phyloP scores from a whole-genome alignment of 1,284 basidiomycete species.

The Cutaneotrichosporon sp. region DNA sequence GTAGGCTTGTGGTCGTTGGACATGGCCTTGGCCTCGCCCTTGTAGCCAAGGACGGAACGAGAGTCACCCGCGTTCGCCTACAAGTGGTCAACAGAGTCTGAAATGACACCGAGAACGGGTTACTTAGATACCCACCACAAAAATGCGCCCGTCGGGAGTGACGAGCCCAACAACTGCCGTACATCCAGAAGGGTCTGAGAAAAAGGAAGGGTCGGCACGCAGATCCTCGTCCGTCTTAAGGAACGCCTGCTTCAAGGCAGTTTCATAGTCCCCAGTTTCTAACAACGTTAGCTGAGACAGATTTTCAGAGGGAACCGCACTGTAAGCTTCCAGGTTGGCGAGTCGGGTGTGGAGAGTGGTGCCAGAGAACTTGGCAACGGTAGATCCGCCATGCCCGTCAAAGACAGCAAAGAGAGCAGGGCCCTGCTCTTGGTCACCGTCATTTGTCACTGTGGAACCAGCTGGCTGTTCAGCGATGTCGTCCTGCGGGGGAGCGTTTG shows the following conservation, averaged over 20 bases:
- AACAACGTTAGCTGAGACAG: background rate
- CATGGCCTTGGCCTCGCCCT: constrained; percentile 78
- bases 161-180: constrained; percentile 87
- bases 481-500: constrained; percentile 46
- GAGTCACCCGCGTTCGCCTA: constrained; percentile 99
- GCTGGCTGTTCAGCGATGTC: constrained; percentile 48
- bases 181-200: constrained; percentile 90
- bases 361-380: constrained; percentile 86
- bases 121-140: constrained; percentile 61
- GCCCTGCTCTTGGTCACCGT: constrained; percentile 56
- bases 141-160: constrained; percentile 64
- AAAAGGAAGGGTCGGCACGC: constrained; percentile 75
- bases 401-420: constrained; percentile 89
- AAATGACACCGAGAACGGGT: background rate
- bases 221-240: constrained; percentile 93
- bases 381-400: constrained; percentile 92
- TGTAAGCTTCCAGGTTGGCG: constrained; percentile 66
- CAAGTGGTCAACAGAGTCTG: background rate
- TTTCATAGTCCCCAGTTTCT: constrained; percentile 61
- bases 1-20: constrained; percentile 96
- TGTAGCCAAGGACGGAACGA: constrained; percentile 78
- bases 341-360: constrained; percentile 81
- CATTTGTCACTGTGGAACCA: constrained; percentile 46
- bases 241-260: constrained; percentile 82
- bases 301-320: constrained; percentile 19